These are phyloP conservation scores for Pythium insidiosum DNA, from an alignment of 352 stramenopile species.

Conservation along the genomic window DNA sequence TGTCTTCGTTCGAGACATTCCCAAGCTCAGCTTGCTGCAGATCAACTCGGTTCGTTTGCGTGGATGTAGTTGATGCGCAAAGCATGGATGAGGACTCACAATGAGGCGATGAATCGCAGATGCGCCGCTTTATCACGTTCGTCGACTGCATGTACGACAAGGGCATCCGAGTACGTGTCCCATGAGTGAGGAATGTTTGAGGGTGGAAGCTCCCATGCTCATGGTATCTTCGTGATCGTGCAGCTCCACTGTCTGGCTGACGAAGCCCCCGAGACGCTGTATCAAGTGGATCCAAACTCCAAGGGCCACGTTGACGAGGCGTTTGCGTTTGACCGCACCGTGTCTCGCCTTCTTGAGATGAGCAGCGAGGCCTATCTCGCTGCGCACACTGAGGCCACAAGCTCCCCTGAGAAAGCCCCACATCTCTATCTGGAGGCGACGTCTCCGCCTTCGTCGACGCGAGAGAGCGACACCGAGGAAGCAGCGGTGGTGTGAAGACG, in stretches of 20 bases:
- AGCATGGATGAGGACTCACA: too few species aligned
- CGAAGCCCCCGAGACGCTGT: conserved; percentile 47
- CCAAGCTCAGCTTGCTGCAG: conserved; percentile 73
- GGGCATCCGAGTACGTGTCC: conserved; percentile 42
- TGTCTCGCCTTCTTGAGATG: conserved; percentile 87
- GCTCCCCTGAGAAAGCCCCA: background rate
- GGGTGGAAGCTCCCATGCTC: background rate
- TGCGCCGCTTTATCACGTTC: conserved; percentile 97
- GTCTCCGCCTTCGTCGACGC: background rate
- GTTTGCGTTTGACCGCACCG: conserved; percentile 80
- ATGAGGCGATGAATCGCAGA: too few species aligned
- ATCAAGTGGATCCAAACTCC: conserved; percentile 38
- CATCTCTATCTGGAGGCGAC: conserved; percentile 24
- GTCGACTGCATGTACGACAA: conserved; percentile 98
- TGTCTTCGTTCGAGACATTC: conserved; percentile 92
- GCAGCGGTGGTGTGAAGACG: background rate
- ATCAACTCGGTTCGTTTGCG: conserved; percentile 75
- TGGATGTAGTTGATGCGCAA: too few species aligned
- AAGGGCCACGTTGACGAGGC: conserved; percentile 73
- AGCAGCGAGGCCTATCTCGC: conserved; percentile 62
- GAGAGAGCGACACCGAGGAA: background rate
- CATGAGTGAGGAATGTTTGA: background rate
- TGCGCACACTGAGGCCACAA: conserved; percentile 31
- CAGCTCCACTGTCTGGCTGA: conserved; percentile 73
- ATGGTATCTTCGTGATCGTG: background rate